Percentiles rank a stretch among this genome's conserved stretches.
Conservation (phyloP, 768 basidiomycete genomes). For the Podaxis sp. region DNA sequence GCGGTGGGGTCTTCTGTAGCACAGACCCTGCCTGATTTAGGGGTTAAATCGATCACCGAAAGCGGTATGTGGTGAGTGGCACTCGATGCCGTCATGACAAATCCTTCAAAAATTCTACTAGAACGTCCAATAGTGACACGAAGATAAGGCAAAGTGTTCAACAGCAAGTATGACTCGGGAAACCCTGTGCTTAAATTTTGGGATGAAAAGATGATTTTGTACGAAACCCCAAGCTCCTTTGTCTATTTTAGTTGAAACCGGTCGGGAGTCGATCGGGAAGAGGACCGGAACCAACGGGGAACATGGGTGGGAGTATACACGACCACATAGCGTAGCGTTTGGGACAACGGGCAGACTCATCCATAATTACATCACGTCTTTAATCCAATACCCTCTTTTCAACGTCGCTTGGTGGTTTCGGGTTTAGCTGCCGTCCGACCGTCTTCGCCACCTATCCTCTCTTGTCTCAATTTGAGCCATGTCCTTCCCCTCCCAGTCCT, state of each 20-base stretch:
- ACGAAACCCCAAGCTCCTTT: background rate
- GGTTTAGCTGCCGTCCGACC: background rate
- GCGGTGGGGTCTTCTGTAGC: conserved; percentile 1
- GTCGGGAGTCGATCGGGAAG: conserved; percentile 7
- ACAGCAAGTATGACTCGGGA: background rate
- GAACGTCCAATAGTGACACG: background rate
- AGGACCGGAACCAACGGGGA: conserved; percentile 9
- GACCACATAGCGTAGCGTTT: conserved; percentile 8
- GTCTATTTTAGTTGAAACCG: conserved; percentile 10
- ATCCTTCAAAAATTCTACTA: background rate
- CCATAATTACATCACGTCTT: conserved; percentile 11
- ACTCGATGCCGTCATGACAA: background rate
- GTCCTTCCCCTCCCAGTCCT: conserved; percentile 5
- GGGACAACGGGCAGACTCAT: conserved; percentile 2
- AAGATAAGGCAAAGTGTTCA: background rate
- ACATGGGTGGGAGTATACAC: conserved; percentile 8
- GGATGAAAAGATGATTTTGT: background rate
- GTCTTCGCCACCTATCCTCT: background rate
- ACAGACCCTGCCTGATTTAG: background rate
- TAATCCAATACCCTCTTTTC: conserved; percentile 11
- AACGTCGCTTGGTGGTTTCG: conserved; percentile 1
- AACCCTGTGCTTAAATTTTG: background rate
- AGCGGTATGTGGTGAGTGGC: conserved; percentile 6
- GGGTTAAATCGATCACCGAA: background rate
- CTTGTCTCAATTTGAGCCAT: conserved; percentile 2